These are phyloP conservation scores for Lavandula angustifolia DNA, from an alignment of 257 asterid genomes.

Conservation along the genomic window DNA sequence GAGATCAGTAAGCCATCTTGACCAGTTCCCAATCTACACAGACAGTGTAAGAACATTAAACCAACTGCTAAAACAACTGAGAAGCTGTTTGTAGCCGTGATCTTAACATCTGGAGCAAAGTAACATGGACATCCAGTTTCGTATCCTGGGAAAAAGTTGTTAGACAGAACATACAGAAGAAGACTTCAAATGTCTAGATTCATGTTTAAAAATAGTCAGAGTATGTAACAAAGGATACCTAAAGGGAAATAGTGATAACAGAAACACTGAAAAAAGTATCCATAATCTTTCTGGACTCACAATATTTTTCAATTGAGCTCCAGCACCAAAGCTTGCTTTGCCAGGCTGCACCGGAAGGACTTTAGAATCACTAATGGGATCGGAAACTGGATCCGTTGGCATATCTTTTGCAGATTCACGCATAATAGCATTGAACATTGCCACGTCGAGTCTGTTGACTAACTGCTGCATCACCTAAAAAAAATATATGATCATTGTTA, in stretches of 20 bases:
- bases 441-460: conserved; percentile 83
- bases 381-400: conserved; percentile 95
- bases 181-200: neutral
- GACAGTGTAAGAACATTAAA: conserved; percentile 15
- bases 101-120: too few species aligned
- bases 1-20: conserved; percentile 80
- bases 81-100: too few species aligned
- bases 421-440: conserved; percentile 95
- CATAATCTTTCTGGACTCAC: conserved; percentile 42
- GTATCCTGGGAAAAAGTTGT: too few species aligned
- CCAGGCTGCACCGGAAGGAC: conserved; percentile 90
- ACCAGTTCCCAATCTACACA: conserved; percentile 84
- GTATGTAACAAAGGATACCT: neutral
- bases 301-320: conserved; percentile 86
- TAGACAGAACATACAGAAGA: neutral
- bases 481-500: neutral
- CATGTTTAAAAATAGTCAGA: neutral
- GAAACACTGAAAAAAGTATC: neutral
- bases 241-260: neutral
- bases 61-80: neutral
- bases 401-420: conserved; percentile 79
- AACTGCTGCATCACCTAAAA: conserved; percentile 89
- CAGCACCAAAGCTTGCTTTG: conserved; percentile 81
- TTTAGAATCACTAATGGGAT: conserved; percentile 75
- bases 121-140: too few species aligned